Evolutionary conservation across 2,329 filamentous ascomycete species (phyloP).

Genomic region (Colletotrichum magnum): DNA sequence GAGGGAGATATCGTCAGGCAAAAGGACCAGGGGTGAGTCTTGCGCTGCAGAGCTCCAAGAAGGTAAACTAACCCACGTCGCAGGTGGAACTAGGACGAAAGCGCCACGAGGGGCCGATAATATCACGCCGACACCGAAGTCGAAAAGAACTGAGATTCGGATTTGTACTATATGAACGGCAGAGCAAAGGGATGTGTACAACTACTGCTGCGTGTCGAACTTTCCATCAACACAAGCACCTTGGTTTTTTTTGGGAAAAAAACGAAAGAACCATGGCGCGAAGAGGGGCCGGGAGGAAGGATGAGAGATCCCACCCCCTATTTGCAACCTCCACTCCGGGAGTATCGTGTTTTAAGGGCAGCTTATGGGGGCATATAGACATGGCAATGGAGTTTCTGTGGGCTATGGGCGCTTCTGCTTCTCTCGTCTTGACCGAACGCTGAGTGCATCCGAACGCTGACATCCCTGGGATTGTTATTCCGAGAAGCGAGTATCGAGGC

Average conservation of each 20-base stretch:
- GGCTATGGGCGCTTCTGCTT: conserved; percentile 3
- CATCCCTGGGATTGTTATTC: not conserved
- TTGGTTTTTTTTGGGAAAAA: not conserved
- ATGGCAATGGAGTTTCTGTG: conserved; percentile 34
- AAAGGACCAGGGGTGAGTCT: conserved; percentile 81
- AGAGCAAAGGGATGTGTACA: conserved; percentile 9
- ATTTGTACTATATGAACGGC: conserved; percentile 26
- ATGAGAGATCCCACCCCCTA: not conserved
- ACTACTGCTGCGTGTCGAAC: not conserved
- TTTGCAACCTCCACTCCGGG: conserved; percentile 27
- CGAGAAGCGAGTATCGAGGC: too few species aligned
- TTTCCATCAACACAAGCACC: not conserved
- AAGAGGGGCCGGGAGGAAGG: not conserved
- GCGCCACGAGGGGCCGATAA: not conserved
- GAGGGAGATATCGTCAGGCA: conserved; percentile 79
- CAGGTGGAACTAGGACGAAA: conserved; percentile 25
- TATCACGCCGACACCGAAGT: not conserved
- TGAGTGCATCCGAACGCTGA: not conserved
- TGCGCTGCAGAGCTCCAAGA: not conserved
- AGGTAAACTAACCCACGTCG: not conserved
- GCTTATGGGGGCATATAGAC: conserved; percentile 30
- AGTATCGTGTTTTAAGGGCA: not conserved
- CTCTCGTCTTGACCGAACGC: not conserved
- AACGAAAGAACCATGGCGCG: not conserved
- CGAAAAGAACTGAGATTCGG: not conserved